Evolutionary conservation across 345 rosid genomes (phyloP).

Genomic region (Erysimum cheiranthoides): DNA sequence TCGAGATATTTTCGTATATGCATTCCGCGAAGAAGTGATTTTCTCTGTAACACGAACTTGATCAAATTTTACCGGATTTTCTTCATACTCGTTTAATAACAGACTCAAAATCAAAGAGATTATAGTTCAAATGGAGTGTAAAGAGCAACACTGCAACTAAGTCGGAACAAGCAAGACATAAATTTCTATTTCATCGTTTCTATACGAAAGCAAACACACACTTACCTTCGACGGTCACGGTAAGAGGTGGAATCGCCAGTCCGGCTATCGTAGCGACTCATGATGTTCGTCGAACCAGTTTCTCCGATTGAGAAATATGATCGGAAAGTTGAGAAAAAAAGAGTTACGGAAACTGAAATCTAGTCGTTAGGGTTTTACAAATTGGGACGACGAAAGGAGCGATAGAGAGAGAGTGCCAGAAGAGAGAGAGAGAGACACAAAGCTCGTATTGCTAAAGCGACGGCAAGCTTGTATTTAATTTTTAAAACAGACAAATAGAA

Average conservation of each 20-base stretch:
- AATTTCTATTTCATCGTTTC: background rate
- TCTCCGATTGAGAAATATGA: slow-evolving; percentile 17
- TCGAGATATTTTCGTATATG: background rate
- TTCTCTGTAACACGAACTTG: background rate
- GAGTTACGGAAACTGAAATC: slow-evolving; percentile 28
- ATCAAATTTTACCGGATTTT: background rate
- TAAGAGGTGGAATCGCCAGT: slow-evolving; percentile 88
- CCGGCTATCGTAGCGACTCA: slow-evolving; percentile 98
- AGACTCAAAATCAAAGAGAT: background rate
- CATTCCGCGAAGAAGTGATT: background rate
- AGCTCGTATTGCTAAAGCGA: slow-evolving; percentile 32
- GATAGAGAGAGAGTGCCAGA: background rate
- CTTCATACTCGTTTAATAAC: background rate
- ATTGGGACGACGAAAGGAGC: slow-evolving; percentile 28
- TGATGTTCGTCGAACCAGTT: slow-evolving; percentile 34
- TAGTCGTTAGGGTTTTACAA: slow-evolving; percentile 46
- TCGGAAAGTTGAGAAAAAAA: background rate
- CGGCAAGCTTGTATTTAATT: background rate
- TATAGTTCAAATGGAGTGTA: background rate
- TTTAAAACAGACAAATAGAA: slow-evolving; percentile 4
- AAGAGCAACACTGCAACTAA: background rate
- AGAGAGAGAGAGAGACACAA: background rate
- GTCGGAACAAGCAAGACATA: background rate
- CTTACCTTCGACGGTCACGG: slow-evolving; percentile 90
- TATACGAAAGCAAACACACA: background rate